These are phyloP conservation scores for Solanum clarkiae DNA, from an alignment of 257 asterid species.

Conservation along the genomic window DNA sequence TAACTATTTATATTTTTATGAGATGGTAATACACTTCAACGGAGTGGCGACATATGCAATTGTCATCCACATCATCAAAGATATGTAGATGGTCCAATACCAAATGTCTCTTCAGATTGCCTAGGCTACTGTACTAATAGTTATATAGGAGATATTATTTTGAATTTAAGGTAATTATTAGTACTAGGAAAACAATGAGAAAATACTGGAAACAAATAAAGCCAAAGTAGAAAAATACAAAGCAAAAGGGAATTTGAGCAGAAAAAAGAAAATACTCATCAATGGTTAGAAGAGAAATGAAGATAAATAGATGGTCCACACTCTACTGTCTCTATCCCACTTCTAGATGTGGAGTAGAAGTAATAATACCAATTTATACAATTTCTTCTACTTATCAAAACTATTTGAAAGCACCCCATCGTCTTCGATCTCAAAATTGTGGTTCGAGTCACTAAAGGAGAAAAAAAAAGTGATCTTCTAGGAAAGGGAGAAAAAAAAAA, in stretches of 20 bases:
- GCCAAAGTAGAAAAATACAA: slow-evolving; percentile 2
- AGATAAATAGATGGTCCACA: background rate
- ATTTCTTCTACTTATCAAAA: background rate
- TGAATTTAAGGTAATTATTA: background rate
- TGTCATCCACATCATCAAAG: background rate
- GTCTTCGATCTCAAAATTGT: background rate
- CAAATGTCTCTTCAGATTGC: background rate
- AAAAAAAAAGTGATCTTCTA: background rate
- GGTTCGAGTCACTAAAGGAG: background rate
- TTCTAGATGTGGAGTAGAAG: background rate
- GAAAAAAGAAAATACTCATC: background rate
- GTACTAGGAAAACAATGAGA: background rate
- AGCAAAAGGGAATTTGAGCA: background rate
- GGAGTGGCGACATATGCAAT: background rate
- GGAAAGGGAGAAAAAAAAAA: background rate
- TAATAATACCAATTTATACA: background rate
- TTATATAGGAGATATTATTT: background rate
- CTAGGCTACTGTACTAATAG: background rate
- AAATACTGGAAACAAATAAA: background rate
- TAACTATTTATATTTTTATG: background rate
- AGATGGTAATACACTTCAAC: background rate
- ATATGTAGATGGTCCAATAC: background rate
- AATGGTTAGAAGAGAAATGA: background rate
- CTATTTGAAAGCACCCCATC: background rate
- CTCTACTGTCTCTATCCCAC: background rate